Evolutionary conservation across 306 rosid genomes (phyloP).

Genomic region (Hippophae rhamnoides): DNA sequence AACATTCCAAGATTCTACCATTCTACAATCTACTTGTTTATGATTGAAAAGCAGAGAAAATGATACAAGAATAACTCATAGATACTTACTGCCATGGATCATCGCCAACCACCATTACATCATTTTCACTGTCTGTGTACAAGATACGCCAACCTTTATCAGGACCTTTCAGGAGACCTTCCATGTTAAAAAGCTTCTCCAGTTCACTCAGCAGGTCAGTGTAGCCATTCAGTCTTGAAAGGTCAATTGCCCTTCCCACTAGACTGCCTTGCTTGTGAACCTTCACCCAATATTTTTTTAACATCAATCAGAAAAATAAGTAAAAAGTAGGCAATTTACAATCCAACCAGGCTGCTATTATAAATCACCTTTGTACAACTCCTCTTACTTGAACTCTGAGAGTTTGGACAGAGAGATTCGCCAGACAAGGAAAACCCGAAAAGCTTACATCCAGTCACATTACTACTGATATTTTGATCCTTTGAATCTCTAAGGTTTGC

Average conservation of each 20-base stretch:
- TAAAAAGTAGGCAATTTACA: constrained; percentile 33
- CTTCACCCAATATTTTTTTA: constrained; percentile 50
- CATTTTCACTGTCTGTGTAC: constrained; percentile 87
- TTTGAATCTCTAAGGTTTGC: constrained; percentile 37
- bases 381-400: constrained; percentile 57
- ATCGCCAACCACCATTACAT: constrained; percentile 92
- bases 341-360: constrained; percentile 36
- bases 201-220: constrained; percentile 67
- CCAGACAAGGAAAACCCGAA: constrained; percentile 74
- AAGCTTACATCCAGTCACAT: constrained; percentile 50
- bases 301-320: constrained; percentile 43
- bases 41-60: too few relatives aligned
- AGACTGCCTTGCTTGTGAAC: constrained; percentile 99
- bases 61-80: not conserved
- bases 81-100: constrained; percentile 88
- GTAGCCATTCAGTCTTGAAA: constrained; percentile 72
- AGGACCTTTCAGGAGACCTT: constrained; percentile 78
- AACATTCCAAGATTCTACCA: too few relatives aligned
- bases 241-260: constrained; percentile 96
- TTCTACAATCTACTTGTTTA: too few relatives aligned
- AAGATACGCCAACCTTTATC: constrained; percentile 80
- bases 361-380: constrained; percentile 92
- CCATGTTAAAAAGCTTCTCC: constrained; percentile 90
- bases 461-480: constrained; percentile 44
- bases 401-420: constrained; percentile 32